A percentile compares a stretch with the other conserved stretches of the same genome.
phyloP scores from a whole-genome alignment of 805 yeast genomes.

The Myxozyma neglecta region DNA sequence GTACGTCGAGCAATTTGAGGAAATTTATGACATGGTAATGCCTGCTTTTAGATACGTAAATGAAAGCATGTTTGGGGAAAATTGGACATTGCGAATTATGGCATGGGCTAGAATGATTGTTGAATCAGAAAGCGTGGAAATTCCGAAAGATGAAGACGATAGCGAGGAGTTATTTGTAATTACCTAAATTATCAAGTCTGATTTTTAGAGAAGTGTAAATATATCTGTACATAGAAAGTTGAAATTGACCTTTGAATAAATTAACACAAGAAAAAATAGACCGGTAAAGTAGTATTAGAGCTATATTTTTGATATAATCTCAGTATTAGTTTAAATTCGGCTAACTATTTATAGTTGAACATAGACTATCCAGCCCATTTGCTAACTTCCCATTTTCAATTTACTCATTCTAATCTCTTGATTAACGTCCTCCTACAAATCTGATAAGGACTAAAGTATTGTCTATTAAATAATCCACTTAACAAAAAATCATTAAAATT shows the following conservation, averaged over 20 bases:
- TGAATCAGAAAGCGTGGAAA: conserved; percentile 17
- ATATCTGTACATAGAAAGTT: neutral
- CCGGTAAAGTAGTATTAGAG: too few species aligned
- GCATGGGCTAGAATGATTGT: conserved; percentile 26
- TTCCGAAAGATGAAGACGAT: neutral
- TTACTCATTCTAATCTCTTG: too few species aligned
- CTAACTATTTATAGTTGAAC: too few species aligned
- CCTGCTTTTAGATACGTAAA: conserved; percentile 10
- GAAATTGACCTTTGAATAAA: neutral
- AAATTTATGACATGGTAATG: conserved; percentile 2
- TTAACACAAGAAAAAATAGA: neutral
- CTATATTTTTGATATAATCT: too few species aligned
- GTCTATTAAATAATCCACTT: too few species aligned
- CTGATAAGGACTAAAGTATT: too few species aligned
- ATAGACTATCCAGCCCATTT: neutral
- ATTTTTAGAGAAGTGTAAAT: too few species aligned
- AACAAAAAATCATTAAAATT: too few species aligned
- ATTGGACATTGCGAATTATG: conserved; percentile 12
- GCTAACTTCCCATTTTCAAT: neutral
- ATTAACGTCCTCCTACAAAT: too few species aligned
- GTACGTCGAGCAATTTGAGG: conserved; percentile 18
- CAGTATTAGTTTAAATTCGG: too few species aligned
- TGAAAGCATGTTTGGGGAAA: conserved; percentile 3
- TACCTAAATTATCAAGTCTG: neutral
- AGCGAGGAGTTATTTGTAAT: conserved; percentile 12